Base-by-base conservation (phyloP, 176 grass and related monocot genomes). In the Eremochloa ophiuroides region DNA sequence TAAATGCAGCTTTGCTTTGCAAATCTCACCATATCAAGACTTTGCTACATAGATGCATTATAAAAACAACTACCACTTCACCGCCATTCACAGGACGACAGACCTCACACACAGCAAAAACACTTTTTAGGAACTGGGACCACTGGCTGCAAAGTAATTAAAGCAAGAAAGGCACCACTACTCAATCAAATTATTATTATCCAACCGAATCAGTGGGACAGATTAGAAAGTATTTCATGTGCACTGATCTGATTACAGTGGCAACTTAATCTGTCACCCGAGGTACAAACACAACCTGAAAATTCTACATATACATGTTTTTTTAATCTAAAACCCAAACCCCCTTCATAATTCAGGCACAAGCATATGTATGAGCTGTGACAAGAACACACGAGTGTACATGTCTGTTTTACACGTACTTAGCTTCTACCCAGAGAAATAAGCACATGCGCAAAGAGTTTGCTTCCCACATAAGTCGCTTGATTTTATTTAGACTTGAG, bases 241-340 rank as follows among this genome's bases (percentile, higher is more conserved):
- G 40, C 69, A 62, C 28, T 78, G 26, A 62, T 85, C 70, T 80
- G 46, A n/a, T 79, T 12, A 44, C 42, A 70, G 9, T 22, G 14
- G 13, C 34, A 41, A 85, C 42, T 71, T 55, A 44, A 70, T 81
- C 53, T 83, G 68, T 76, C 67, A 13, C 63, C 63, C 10, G 16
- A 70, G 17, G 87, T 42, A 75, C 41, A 75, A 53, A 53, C 71
- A 76, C 33, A 71, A 56, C 15, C 82, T 63, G 76, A 71, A 88
- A n/a, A n/a, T n/a, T n/a, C n/a, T n/a, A n/a, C n/a, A n/a, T n/a
- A n/a, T n/a, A n/a, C n/a, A n/a, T n/a, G n/a, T n/a, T n/a, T n/a
- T n/a, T n/a, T n/a, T n/a, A n/a, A n/a, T n/a, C n/a, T n/a, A n/a
- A n/a, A n/a, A n/a, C n/a, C n/a, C n/a, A n/a, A n/a, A n/a, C n/a